These are phyloP conservation scores for Lophium mytilinum DNA, from an alignment of 495 filamentous ascomycete species.

Conservation along the genomic window DNA sequence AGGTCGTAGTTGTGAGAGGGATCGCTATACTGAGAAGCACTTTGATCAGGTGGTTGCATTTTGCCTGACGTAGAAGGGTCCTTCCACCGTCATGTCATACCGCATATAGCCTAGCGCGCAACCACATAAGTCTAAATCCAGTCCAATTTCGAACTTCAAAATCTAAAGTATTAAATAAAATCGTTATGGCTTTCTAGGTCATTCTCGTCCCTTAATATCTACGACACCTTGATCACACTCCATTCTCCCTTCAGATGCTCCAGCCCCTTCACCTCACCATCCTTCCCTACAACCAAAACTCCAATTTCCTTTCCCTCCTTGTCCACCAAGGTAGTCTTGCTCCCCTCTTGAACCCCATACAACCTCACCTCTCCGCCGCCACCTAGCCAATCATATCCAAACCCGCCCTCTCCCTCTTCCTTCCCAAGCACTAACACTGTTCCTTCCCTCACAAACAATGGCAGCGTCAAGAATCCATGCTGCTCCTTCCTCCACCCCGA, in stretches of 20 bases:
- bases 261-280: constrained; percentile 14
- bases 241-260: constrained; percentile 14
- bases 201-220: too few relatives aligned
- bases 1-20: too few relatives aligned
- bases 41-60: too few relatives aligned
- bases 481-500: constrained; percentile 25
- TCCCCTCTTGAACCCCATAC: constrained; percentile 20
- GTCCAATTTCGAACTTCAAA: too few relatives aligned
- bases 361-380: constrained; percentile 18
- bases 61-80: too few relatives aligned
- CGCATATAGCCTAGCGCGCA: too few relatives aligned
- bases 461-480: constrained; percentile 21
- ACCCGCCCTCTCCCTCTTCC: constrained; percentile 19
- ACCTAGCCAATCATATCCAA: constrained; percentile 24
- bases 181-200: too few relatives aligned
- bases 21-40: too few relatives aligned
- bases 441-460: constrained; percentile 25
- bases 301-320: constrained; percentile 11
- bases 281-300: constrained; percentile 7
- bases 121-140: too few relatives aligned
- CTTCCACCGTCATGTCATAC: too few relatives aligned
- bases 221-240: constrained; percentile 2
- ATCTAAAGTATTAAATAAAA: too few relatives aligned
- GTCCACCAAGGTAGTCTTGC: constrained; percentile 20
- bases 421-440: constrained; percentile 26